These are phyloP conservation scores for Neostapfia colusana DNA, from an alignment of 176 grass and related monocot genomes.

Conservation along the genomic window DNA sequence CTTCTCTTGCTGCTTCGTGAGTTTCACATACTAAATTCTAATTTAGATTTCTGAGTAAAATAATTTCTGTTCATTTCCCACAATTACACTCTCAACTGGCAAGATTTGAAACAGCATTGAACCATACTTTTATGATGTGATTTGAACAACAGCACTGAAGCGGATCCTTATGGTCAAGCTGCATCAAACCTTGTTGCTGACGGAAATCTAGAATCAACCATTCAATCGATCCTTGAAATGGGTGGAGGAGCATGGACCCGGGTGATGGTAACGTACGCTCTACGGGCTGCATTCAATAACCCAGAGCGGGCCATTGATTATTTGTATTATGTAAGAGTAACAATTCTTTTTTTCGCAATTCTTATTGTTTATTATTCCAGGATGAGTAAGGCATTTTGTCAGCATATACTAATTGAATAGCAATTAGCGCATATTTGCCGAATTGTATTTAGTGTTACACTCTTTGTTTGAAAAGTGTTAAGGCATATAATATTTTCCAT, in stretches of 20 bases:
- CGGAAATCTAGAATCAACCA: conserved; percentile 63
- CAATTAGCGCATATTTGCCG: background rate
- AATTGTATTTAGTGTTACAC: background rate
- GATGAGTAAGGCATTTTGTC: background rate
- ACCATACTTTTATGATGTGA: conserved; percentile 1
- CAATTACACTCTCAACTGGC: background rate
- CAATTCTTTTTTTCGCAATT: background rate
- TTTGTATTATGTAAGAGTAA: conserved; percentile 75
- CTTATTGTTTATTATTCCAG: background rate
- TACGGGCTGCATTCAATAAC: conserved; percentile 86
- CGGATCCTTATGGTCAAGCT: conserved; percentile 63
- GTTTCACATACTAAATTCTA: conserved; percentile 29
- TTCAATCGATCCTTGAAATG: conserved; percentile 86
- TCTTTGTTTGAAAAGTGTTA: background rate
- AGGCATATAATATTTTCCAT: background rate
- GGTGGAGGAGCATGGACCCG: conserved; percentile 83
- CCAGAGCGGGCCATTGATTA: conserved; percentile 92
- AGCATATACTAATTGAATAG: background rate
- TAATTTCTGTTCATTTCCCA: background rate
- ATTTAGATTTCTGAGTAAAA: conserved; percentile 2
- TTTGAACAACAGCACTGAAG: conserved; percentile 53
- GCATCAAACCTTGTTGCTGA: conserved; percentile 80
- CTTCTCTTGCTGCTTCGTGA: conserved; percentile 58
- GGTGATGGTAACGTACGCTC: conserved; percentile 61
- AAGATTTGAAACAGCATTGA: background rate